Percentiles rank a stretch among this genome's conserved stretches.
These are phyloP conservation scores for Auricularia sp. DNA, from an alignment of 768 basidiomycete genomes.

Conservation along the genomic window DNA sequence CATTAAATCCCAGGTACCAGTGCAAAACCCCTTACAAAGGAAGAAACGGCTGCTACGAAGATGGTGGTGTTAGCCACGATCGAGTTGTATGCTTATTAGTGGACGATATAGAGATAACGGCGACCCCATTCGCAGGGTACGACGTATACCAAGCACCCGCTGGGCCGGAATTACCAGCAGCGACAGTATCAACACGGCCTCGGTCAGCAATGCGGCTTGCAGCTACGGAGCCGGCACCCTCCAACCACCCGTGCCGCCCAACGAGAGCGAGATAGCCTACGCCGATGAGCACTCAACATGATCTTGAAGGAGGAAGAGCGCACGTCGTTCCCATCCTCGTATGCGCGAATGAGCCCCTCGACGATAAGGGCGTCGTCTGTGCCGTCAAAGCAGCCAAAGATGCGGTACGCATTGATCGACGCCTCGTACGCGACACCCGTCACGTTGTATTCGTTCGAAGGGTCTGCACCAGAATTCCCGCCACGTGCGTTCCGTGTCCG, in stretches of 20 bases:
- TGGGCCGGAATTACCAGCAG: neutral
- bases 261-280: neutral
- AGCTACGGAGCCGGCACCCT: neutral
- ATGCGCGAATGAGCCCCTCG: neutral
- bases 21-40: too few relatives aligned
- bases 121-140: neutral
- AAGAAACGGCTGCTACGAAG: too few relatives aligned
- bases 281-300: neutral
- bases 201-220: neutral
- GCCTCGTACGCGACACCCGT: neutral
- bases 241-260: neutral
- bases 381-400: neutral
- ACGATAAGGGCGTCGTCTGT: neutral
- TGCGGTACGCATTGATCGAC: neutral
- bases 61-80: too few relatives aligned
- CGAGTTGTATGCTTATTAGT: neutral
- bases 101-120: conserved; percentile 1
- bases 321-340: neutral
- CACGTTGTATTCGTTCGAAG: neutral
- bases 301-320: neutral
- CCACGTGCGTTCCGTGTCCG: neutral
- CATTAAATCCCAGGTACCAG: neutral
- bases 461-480: neutral
- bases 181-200: neutral
- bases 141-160: neutral